phyloP scores from a whole-genome alignment of 441 rosid genomes.

The Gossypium davidsonii region DNA sequence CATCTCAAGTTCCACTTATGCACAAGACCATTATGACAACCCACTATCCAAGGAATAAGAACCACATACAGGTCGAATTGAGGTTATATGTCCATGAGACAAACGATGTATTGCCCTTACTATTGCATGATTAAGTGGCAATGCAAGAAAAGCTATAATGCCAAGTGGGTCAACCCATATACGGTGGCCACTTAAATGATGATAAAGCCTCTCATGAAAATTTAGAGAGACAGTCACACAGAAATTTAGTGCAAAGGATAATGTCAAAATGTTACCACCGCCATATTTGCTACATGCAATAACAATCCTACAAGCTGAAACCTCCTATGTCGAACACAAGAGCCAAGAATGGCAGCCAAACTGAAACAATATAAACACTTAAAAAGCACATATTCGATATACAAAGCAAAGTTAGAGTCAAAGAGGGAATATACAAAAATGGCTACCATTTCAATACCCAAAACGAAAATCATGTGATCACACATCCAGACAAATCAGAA shows the following conservation, averaged over 20 bases:
- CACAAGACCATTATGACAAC: not conserved
- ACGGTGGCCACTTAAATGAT: conserved; percentile 20
- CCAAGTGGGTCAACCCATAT: conserved; percentile 7
- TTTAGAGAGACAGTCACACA: not conserved
- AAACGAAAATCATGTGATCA: not conserved
- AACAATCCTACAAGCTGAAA: conserved; percentile 14
- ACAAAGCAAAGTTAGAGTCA: not conserved
- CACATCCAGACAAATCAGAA: conserved; percentile 13
- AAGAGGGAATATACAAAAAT: not conserved
- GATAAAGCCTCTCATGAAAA: conserved; percentile 14
- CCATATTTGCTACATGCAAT: conserved; percentile 3
- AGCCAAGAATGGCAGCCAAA: conserved; percentile 10
- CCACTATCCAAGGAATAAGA: not conserved
- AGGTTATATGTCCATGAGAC: not conserved
- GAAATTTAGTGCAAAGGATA: not conserved
- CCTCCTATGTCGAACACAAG: conserved; percentile 4
- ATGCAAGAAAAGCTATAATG: conserved; percentile 10
- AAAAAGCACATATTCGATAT: not conserved
- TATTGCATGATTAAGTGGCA: conserved; percentile 4
- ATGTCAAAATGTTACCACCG: conserved; percentile 13
- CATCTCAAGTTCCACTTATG: conserved; percentile 8
- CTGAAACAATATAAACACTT: not conserved
- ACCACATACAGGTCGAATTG: not conserved
- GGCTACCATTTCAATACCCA: conserved; percentile 13
- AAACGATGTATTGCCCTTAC: not conserved